Evolutionary conservation across 2,329 filamentous ascomycete species (phyloP).

Genomic region (Trichoderma semiorbis): DNA sequence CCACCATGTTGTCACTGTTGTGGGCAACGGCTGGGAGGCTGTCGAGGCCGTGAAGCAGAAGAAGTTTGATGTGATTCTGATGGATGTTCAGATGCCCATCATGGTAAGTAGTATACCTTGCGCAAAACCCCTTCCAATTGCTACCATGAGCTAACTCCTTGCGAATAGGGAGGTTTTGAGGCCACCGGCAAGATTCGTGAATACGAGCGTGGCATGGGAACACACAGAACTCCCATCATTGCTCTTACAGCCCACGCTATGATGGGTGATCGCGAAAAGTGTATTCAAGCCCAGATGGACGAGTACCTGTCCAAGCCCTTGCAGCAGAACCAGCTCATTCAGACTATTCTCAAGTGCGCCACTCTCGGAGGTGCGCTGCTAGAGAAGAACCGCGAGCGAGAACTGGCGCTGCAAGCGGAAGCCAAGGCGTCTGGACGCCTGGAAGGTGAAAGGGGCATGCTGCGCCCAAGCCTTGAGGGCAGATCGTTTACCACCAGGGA

Average conservation of each 20-base stretch:
- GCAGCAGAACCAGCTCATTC: slow-evolving; percentile 95
- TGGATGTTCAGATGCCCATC: slow-evolving; percentile 99
- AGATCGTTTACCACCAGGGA: slow-evolving; percentile 69
- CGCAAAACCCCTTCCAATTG: background rate
- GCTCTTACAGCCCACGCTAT: slow-evolving; percentile 96
- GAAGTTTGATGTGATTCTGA: slow-evolving; percentile 93
- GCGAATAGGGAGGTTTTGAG: slow-evolving; percentile 79
- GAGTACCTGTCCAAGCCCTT: slow-evolving; percentile 96
- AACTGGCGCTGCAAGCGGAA: slow-evolving; percentile 50
- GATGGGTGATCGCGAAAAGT: slow-evolving; percentile 97
- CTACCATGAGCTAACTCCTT: background rate
- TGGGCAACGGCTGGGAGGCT: slow-evolving; percentile 91
- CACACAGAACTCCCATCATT: slow-evolving; percentile 88
- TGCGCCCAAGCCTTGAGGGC: slow-evolving; percentile 46
- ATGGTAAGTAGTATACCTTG: slow-evolving; percentile 60
- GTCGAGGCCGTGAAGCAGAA: slow-evolving; percentile 88
- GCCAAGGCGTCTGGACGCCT: slow-evolving; percentile 42
- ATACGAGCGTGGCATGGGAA: slow-evolving; percentile 78
- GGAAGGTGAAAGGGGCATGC: slow-evolving; percentile 35
- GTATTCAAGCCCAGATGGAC: slow-evolving; percentile 98
- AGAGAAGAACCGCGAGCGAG: slow-evolving; percentile 67
- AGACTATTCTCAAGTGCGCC: slow-evolving; percentile 95
- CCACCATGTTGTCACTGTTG: slow-evolving; percentile 86
- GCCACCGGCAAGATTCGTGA: slow-evolving; percentile 95
- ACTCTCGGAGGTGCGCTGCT: slow-evolving; percentile 82